Percentiles rank a stretch among this genome's conserved stretches.
Evolutionary conservation across 176 grass and related monocot genomes (phyloP).

Genomic region (Lolium perenne): DNA sequence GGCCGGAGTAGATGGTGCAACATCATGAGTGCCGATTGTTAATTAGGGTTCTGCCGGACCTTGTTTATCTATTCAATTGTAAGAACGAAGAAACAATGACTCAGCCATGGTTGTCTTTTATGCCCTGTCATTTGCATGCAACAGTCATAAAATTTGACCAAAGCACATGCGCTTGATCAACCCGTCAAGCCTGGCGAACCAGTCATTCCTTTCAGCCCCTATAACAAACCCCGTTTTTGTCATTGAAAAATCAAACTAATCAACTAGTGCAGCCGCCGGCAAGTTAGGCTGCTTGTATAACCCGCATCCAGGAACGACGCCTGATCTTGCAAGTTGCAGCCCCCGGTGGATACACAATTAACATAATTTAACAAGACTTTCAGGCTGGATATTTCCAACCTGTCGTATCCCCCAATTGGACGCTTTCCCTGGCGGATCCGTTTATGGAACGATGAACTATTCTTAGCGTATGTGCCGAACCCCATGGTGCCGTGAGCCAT

Average conservation of each 20-base stretch:
- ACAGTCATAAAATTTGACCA: background rate
- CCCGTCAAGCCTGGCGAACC: background rate
- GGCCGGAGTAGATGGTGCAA: no score
- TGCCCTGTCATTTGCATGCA: background rate
- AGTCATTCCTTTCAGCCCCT: background rate
- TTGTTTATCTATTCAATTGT: no score
- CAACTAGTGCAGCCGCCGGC: background rate
- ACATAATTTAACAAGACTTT: conserved; percentile 17
- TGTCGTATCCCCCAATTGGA: background rate
- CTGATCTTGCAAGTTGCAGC: background rate
- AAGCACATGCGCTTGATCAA: background rate
- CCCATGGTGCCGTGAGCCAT: background rate
- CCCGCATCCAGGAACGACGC: no score
- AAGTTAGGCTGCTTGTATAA: background rate
- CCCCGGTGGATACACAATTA: background rate
- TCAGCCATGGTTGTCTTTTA: no score
- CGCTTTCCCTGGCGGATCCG: background rate
- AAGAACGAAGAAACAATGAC: no score
- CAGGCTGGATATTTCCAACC: background rate
- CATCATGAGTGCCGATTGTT: background rate
- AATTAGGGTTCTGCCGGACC: background rate
- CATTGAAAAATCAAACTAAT: background rate
- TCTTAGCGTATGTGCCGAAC: no score
- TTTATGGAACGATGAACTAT: no score
- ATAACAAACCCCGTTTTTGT: background rate